Conservation (phyloP, 345 rosid genomes). For the Raphanus raphanistrum region DNA sequence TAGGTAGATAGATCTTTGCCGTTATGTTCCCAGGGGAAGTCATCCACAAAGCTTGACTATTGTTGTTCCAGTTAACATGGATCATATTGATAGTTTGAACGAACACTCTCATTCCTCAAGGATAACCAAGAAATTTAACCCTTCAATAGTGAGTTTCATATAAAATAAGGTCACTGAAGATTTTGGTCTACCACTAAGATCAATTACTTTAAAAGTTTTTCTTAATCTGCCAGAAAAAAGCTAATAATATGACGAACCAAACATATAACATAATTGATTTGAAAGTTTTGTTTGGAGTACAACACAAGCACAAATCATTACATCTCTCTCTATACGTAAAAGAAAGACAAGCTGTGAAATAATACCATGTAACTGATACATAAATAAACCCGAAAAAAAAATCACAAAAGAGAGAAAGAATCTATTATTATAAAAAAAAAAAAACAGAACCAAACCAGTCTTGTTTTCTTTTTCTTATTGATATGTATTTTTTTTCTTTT, state of each 20-base stretch:
- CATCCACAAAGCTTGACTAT: neutral
- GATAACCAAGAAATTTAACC: neutral
- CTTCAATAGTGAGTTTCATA: neutral
- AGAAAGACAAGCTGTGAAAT: slow-evolving; percentile 29
- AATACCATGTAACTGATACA: slow-evolving; percentile 1
- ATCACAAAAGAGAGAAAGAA: slow-evolving; percentile 29
- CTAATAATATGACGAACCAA: neutral
- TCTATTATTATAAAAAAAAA: neutral
- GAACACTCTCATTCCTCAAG: neutral
- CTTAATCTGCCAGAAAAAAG: neutral
- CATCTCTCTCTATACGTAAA: slow-evolving; percentile 26
- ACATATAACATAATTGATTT: neutral
- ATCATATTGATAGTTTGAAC: neutral
- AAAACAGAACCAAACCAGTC: slow-evolving; percentile 24
- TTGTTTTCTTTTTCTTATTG: neutral
- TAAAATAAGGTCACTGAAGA: neutral
- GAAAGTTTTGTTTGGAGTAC: slow-evolving; percentile 17
- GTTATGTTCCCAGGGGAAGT: neutral
- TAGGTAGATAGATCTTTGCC: neutral
- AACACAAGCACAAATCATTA: slow-evolving; percentile 34
- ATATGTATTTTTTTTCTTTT: neutral
- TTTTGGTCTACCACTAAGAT: neutral
- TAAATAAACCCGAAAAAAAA: neutral
- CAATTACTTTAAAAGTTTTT: neutral
- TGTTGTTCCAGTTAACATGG: neutral